Percentiles rank a stretch among this genome's conserved stretches.
Evolutionary conservation across 2,329 filamentous ascomycete genomes (phyloP).

Genomic region (Diaporthe citrichinensis): DNA sequence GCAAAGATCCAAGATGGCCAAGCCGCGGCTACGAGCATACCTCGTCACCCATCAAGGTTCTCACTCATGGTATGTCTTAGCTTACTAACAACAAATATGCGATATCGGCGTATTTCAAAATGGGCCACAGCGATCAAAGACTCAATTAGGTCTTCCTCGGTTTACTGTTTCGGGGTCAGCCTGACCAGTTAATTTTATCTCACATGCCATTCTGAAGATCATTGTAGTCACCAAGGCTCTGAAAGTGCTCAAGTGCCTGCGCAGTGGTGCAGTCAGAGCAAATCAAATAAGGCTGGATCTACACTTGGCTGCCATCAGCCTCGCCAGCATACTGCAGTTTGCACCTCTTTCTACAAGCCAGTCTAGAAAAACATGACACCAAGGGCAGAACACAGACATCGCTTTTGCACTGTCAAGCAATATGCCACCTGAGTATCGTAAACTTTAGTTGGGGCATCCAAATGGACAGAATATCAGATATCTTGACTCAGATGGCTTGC

Average conservation of each 20-base stretch:
- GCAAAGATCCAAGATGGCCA: not conserved
- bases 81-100: not conserved
- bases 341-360: slow-evolving; percentile 41
- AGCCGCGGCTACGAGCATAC: not conserved
- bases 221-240: slow-evolving; percentile 53
- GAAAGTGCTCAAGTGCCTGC: slow-evolving; percentile 51
- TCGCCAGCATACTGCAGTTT: slow-evolving; percentile 42
- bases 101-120: slow-evolving; percentile 9
- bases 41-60: slow-evolving; percentile 17
- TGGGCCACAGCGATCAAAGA: not conserved
- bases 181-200: not conserved
- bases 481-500: too few species aligned
- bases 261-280: slow-evolving; percentile 43
- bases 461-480: too few species aligned
- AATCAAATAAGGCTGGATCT: slow-evolving; percentile 16
- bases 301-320: slow-evolving; percentile 33
- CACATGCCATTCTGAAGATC: slow-evolving; percentile 33
- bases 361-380: too few species aligned
- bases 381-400: too few species aligned
- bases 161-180: slow-evolving; percentile 47
- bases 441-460: too few species aligned
- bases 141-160: slow-evolving; percentile 47
- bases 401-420: too few species aligned
- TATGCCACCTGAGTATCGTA: too few species aligned
- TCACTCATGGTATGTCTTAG: not conserved